These are phyloP conservation scores for Brettanomyces custersianus DNA, from an alignment of 805 yeast genomes.

Conservation along the genomic window DNA sequence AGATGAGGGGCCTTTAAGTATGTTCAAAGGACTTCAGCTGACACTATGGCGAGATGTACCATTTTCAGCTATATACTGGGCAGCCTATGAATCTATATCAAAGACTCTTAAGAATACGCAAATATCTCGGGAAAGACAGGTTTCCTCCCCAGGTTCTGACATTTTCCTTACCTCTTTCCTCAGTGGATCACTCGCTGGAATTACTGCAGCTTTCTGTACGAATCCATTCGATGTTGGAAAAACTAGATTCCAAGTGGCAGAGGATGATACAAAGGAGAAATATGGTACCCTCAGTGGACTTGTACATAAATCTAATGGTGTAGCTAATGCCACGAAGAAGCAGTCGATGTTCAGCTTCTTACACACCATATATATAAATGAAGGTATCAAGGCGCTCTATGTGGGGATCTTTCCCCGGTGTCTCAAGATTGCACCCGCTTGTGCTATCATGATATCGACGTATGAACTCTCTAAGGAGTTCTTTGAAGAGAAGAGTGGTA, in stretches of 20 bases:
- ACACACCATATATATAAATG: constrained; percentile 50
- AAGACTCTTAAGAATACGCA: constrained; percentile 17
- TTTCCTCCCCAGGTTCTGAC: constrained; percentile 5
- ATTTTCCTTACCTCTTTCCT: constrained; percentile 58
- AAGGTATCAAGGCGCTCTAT: constrained; percentile 79
- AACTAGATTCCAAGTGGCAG: constrained; percentile 74
- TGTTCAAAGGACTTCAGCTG: constrained; percentile 78
- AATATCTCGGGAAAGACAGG: constrained; percentile 16
- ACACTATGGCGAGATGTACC: constrained; percentile 98
- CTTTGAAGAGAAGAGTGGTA: constrained; percentile 17
- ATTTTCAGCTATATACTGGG: constrained; percentile 93
- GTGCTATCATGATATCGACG: constrained; percentile 96
- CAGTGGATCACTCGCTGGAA: constrained; percentile 79
- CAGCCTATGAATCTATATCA: constrained; percentile 56
- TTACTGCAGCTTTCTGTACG: constrained; percentile 76
- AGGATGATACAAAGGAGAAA: constrained; percentile 20
- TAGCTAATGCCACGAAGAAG: constrained; percentile 5
- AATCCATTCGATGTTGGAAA: constrained; percentile 98
- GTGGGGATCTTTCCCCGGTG: constrained; percentile 83
- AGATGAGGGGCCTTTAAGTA: constrained; percentile 47
- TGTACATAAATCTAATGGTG: constrained; percentile 3
- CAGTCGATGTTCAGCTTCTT: constrained; percentile 64
- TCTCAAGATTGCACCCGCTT: constrained; percentile 89
- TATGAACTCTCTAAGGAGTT: constrained; percentile 80
- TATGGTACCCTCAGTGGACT: constrained; percentile 6